phyloP scores from a whole-genome alignment of 129 eudicot species.

The Flaveria brownii region DNA sequence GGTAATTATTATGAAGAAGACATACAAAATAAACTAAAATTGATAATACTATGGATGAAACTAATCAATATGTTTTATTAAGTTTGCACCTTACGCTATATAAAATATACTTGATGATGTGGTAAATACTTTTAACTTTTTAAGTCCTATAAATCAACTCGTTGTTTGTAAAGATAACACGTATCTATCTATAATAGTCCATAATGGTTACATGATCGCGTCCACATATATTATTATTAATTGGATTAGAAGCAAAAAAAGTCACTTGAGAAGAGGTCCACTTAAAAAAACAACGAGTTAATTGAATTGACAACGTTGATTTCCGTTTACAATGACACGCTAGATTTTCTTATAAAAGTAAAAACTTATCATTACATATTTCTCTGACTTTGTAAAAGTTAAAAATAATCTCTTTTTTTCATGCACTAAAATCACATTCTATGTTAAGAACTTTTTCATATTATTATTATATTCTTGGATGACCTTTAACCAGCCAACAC shows the following conservation, averaged over 20 bases:
- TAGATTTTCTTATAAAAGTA: not conserved
- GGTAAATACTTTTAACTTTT: too few species aligned
- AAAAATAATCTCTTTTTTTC: not conserved
- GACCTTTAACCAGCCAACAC: too few species aligned
- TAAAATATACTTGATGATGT: not conserved
- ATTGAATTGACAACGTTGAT: not conserved
- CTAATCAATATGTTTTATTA: not conserved
- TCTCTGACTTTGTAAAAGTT: slow-evolving; percentile 2
- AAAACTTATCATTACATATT: not conserved
- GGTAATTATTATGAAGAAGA: not conserved
- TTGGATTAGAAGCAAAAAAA: not conserved
- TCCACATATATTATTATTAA: not conserved
- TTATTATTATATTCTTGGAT: too few species aligned
- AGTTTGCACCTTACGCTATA: not conserved
- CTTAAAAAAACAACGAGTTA: not conserved
- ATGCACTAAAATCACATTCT: too few species aligned
- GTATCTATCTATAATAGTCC: not conserved
- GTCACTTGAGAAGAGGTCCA: not conserved
- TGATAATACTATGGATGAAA: not conserved
- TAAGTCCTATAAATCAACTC: not conserved
- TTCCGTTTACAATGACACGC: not conserved
- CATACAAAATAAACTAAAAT: not conserved
- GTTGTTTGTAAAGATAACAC: not conserved
- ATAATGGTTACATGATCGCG: not conserved
- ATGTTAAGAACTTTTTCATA: too few species aligned